Evolutionary conservation across 2,329 filamentous ascomycete genomes (phyloP).

Genomic region (Fusarium domesticum): DNA sequence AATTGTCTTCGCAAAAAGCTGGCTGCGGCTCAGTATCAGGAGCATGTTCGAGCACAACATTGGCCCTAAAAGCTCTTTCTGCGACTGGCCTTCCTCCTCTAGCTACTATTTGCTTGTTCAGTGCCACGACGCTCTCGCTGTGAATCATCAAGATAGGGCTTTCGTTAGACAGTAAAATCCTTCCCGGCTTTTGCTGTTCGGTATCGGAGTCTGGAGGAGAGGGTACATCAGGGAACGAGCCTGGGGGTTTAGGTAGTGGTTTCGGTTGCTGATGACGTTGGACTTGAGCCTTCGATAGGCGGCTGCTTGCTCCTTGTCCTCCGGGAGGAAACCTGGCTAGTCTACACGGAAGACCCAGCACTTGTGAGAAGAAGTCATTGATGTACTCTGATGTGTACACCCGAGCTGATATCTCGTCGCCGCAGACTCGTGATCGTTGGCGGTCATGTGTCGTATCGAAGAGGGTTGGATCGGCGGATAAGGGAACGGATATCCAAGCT

Average conservation of each 20-base stretch:
- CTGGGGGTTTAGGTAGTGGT: constrained; percentile 41
- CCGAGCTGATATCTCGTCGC: constrained; percentile 69
- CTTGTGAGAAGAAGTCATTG: constrained; percentile 72
- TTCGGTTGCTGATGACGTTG: constrained; percentile 51
- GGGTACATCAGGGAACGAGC: constrained; percentile 52
- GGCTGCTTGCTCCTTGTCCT: constrained; percentile 54
- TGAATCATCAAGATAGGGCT: constrained; percentile 88
- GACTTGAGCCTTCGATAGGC: constrained; percentile 70
- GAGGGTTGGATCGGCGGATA: constrained; percentile 64
- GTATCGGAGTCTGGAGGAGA: constrained; percentile 58
- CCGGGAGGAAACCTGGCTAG: constrained; percentile 79
- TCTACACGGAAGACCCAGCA: constrained; percentile 74
- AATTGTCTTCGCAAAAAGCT: constrained; percentile 77
- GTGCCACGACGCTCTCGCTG: constrained; percentile 69
- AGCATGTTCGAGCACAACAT: constrained; percentile 66
- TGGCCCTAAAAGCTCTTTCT: constrained; percentile 80
- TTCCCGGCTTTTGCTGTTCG: constrained; percentile 38
- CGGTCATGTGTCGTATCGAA: constrained; percentile 44
- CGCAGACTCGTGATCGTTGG: constrained; percentile 70
- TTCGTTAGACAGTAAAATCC: constrained; percentile 85
- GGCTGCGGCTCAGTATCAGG: constrained; percentile 40
- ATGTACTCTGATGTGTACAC: constrained; percentile 66
- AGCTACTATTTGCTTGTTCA: constrained; percentile 70
- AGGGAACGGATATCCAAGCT: constrained; percentile 51
- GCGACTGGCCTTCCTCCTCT: constrained; percentile 63